A percentile compares a stretch with the other conserved stretches of the same genome.
phyloP scores from a whole-genome alignment of 148 eudicot species.

The Vaccinium corymbosum region DNA sequence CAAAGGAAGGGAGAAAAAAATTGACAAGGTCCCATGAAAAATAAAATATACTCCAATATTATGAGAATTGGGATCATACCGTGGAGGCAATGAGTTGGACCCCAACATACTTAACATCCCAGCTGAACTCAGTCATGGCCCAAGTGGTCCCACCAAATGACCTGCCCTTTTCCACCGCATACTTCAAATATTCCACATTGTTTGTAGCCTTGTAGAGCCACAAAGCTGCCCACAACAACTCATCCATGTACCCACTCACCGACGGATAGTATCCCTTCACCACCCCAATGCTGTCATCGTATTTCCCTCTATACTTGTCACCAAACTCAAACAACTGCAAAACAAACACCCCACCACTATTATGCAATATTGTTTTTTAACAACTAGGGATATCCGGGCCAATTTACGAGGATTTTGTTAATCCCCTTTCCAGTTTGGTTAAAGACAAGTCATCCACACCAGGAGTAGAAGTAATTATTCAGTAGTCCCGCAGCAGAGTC shows the following conservation, averaged over 20 bases:
- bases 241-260: constrained; percentile 75
- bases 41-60: no score
- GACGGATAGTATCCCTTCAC: constrained; percentile 64
- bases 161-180: constrained; percentile 37
- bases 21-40: not conserved
- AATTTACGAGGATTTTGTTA: no score
- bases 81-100: constrained; percentile 52
- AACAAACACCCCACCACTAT: not conserved
- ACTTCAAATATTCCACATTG: constrained; percentile 40
- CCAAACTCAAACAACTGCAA: constrained; percentile 76
- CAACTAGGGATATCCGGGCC: no score
- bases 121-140: constrained; percentile 71
- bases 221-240: constrained; percentile 71
- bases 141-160: constrained; percentile 69
- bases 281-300: constrained; percentile 51
- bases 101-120: constrained; percentile 85
- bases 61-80: not conserved
- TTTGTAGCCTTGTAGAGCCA: constrained; percentile 81
- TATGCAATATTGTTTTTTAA: not conserved
- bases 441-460: no score
- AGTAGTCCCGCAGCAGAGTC: not conserved
- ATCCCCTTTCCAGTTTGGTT: no score
- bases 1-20: not conserved
- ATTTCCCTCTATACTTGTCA: constrained; percentile 72
- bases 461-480: no score